Evolutionary conservation across 1,139 yeast species (phyloP), one percentile per base, ranked within the genome.

Genomic region (Candida neerlandica): DNA sequence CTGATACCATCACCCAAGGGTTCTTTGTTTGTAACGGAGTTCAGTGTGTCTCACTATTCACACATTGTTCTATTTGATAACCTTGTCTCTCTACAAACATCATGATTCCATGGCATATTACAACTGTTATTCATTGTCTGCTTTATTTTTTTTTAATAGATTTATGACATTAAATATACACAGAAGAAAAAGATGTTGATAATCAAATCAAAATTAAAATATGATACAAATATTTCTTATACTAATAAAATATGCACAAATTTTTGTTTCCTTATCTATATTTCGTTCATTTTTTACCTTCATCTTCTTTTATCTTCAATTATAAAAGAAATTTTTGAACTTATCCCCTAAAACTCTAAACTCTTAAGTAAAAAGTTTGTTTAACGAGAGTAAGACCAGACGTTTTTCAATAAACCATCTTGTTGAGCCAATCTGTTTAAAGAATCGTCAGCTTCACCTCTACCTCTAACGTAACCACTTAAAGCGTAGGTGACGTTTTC

Each of bases 381-480:
- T 86, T 91, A 91, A 87, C 97, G 97, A 82, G 96, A 88, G 95
- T 91, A 92, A 74, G 95, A 82, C 96, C 96, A 92, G 84, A 92
- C 98, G 84, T 91, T 91, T 85, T 89, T 89, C 80, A 94, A 84
- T 77, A 94, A 84, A 82, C 98, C 99, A 77, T 94, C 99, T 75
- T 86, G 89, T 84, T 95, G 98, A 69, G 98, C 96, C 76, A 94
- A 89, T 86, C 99, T 92, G 96, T 94, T 94, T 77, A 94, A 81
- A 65, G 97, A 91, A 83, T 94, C 99, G 73, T 94, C 99, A 72
- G 97, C 89, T 84, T 94, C 99, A 72, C 81, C 81, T 75, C 80
- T 75, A 65, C 78, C 77, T 76, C 81, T 76, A 77, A 94, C 88
- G 88, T 86, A 90, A 71, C 99, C 99, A 71, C 89, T 85, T 73